Base-by-base conservation (phyloP, 495 filamentous ascomycete species). In the Chlorociboria aeruginascens region DNA sequence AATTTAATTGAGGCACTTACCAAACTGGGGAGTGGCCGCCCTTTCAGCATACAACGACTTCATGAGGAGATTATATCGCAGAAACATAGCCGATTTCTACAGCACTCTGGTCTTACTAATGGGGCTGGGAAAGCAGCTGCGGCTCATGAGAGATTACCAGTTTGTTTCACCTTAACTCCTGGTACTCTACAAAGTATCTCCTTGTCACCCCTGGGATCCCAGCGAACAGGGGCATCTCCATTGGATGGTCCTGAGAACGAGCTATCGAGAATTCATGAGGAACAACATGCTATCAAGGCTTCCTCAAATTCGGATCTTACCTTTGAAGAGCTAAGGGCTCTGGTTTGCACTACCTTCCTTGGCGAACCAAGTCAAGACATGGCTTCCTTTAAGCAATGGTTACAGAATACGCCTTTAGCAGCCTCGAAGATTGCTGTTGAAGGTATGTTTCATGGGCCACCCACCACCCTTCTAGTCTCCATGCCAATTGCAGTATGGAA, bases 401-500 rank as follows among this genome's bases (percentile, higher is more conserved):
- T 78, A 9, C 66, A 70, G 34, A 71, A 68, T 45, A 66, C 63
- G 14, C 69, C 72, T 3, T 53, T 65, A 1, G 62, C 67, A 8
- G 67, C 67, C 16, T 69, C 70, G 6, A 72, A 72, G 41, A 69
- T 76, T 39, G 63, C 69, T 6, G 73, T 78, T 6, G 73, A 78
- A 57, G 74, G 72, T 51, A 76, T 76, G 67, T 78, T 78, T 51
- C 58, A 76, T 17, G 74, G 74, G 0, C 73, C 73, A 9, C 73
- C 74, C 11, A 76, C 73, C 1, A 73, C 76, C 62, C 53, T 78
- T 8, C 61, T 78, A 36, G 69, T 76, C 39, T 74, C 74, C 11
- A 78, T 78, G 72, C 73, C 74, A 3, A 59, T 67, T 43, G 59
- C 61, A 2, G 63, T 78, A 25, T 78, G 70, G 69, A 75, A 74